Evolutionary conservation across 805 yeast genomes (phyloP).

Genomic region (Candida tallmaniae): DNA sequence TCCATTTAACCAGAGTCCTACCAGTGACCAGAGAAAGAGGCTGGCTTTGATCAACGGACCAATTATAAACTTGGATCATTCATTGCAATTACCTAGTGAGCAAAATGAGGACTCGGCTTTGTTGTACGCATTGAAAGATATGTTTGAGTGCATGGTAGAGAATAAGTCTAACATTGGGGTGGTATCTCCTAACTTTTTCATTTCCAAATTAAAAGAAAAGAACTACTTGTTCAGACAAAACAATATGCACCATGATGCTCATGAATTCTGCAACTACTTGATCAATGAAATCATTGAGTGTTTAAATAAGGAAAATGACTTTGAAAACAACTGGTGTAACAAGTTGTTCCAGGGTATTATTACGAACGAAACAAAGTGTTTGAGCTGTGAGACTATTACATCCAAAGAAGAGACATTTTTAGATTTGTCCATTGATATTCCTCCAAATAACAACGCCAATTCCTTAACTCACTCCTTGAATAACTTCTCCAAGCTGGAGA

Average conservation of each 20-base stretch:
- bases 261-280: constrained; percentile 86
- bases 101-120: constrained; percentile 27
- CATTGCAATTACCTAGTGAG: constrained; percentile 41
- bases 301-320: constrained; percentile 37
- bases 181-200: constrained; percentile 72
- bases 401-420: constrained; percentile 81
- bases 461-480: constrained; percentile 73
- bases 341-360: constrained; percentile 78
- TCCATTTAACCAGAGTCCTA: constrained; percentile 36
- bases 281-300: constrained; percentile 65
- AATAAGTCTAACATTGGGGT: constrained; percentile 68
- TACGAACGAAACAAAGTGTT: constrained; percentile 84
- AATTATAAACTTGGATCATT: constrained; percentile 72
- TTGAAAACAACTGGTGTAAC: constrained; percentile 49
- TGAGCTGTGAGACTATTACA: constrained; percentile 80
- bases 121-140: constrained; percentile 69
- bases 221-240: constrained; percentile 82
- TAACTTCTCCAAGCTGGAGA: constrained; percentile 81
- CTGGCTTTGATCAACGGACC: constrained; percentile 80
- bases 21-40: constrained; percentile 71
- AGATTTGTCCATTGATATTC: constrained; percentile 82
- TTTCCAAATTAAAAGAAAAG: constrained; percentile 72
- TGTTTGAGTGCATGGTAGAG: constrained; percentile 80
- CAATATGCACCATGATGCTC: constrained; percentile 96
- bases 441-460: constrained; percentile 51